Conservation (phyloP, 2,329 filamentous ascomycete genomes). For the Cytospora paraplurivora region DNA sequence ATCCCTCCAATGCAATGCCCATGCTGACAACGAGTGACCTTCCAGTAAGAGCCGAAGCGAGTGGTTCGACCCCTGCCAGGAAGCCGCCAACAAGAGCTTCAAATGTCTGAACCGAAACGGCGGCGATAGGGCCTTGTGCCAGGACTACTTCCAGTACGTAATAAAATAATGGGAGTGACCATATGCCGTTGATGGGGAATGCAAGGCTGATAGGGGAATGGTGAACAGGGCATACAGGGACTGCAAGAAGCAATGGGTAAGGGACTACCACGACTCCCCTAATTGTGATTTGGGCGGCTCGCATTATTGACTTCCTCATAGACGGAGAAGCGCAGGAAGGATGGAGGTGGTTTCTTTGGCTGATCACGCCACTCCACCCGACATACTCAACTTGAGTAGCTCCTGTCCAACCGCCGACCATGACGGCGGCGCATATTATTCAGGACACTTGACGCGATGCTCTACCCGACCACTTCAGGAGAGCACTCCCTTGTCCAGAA, state of each 20-base stretch:
- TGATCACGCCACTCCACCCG: constrained; percentile 6
- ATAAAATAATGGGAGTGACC: too few species aligned
- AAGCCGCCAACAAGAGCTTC: constrained; percentile 82
- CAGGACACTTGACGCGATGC: background rate
- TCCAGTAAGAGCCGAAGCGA: constrained; percentile 83
- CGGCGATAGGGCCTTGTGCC: constrained; percentile 85
- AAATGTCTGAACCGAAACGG: constrained; percentile 86
- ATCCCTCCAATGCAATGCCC: background rate
- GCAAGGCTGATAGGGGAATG: background rate
- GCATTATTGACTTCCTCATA: constrained; percentile 20
- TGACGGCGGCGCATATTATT: background rate
- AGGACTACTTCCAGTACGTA: constrained; percentile 90
- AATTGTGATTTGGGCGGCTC: background rate
- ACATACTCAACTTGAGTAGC: background rate
- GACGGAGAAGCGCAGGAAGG: constrained; percentile 37
- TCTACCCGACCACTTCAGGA: background rate
- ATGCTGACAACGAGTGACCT: constrained; percentile 25
- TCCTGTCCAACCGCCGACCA: background rate
- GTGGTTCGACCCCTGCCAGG: constrained; percentile 94
- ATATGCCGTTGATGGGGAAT: background rate
- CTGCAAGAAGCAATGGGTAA: constrained; percentile 93
- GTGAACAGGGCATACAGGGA: constrained; percentile 78
- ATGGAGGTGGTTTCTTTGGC: constrained; percentile 28
- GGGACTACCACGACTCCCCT: constrained; percentile 29
- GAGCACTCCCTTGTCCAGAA: background rate